Evolutionary conservation across 805 yeast species (phyloP).

Genomic region (Blastobotrys peoriensis): DNA sequence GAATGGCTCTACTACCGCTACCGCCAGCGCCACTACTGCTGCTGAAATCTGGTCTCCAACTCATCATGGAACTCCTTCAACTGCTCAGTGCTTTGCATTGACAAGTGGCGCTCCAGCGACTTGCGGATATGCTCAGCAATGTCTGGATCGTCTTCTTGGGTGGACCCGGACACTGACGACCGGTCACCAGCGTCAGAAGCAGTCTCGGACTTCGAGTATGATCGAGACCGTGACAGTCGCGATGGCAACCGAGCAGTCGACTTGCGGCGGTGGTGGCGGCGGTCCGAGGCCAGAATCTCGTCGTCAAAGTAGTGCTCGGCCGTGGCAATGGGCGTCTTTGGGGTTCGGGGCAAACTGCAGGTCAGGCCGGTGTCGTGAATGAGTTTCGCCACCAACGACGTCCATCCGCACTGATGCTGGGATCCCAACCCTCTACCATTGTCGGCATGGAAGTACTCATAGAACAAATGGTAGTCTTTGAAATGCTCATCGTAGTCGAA

Average conservation of each 20-base stretch:
- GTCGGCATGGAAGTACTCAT: slow-evolving; percentile 90
- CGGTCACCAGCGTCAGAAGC: slow-evolving; percentile 6
- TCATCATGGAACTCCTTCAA: slow-evolving; percentile 7
- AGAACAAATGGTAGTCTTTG: slow-evolving; percentile 70
- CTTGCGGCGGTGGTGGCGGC: slow-evolving; percentile 19
- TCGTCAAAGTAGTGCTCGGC: slow-evolving; percentile 34
- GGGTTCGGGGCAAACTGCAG: slow-evolving; percentile 43
- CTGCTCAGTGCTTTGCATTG: slow-evolving; percentile 2
- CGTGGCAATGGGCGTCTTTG: slow-evolving; percentile 29
- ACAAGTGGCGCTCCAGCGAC: slow-evolving; percentile 13
- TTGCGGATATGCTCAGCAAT: slow-evolving; percentile 19
- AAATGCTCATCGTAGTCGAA: slow-evolving; percentile 61
- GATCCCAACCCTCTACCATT: slow-evolving; percentile 93
- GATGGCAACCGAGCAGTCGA: slow-evolving; percentile 15
- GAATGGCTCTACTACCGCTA: too few species aligned
- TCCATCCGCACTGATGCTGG: slow-evolving; percentile 95
- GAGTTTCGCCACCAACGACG: slow-evolving; percentile 85
- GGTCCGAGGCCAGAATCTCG: slow-evolving; percentile 15
- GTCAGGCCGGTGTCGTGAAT: slow-evolving; percentile 79
- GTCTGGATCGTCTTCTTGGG: slow-evolving; percentile 12
- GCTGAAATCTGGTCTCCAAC: slow-evolving; percentile 4
- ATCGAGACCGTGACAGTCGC: slow-evolving; percentile 13
- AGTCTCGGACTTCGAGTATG: neutral
- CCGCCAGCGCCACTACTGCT: neutral
- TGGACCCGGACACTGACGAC: slow-evolving; percentile 3